Evolutionary conservation across 1,284 basidiomycete species (phyloP).

Genomic region (Xerocomus nothofagi): DNA sequence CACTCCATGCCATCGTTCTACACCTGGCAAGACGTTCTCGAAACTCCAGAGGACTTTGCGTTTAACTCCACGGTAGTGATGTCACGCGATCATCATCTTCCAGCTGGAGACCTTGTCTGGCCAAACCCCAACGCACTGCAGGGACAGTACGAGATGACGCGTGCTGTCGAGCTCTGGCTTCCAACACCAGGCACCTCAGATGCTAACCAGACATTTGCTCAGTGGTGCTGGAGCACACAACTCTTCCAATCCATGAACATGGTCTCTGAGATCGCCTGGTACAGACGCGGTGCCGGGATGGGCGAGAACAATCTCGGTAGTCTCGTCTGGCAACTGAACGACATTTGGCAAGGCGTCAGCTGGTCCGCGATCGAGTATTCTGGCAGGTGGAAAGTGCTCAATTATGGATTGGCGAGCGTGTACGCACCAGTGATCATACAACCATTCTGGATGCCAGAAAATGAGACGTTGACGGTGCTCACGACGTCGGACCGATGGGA

Average conservation of each 20-base stretch:
- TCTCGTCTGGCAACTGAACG: slow-evolving; percentile 66
- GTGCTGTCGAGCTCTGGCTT: slow-evolving; percentile 53
- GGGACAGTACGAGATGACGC: slow-evolving; percentile 56
- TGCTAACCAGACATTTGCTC: slow-evolving; percentile 57
- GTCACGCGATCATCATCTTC: slow-evolving; percentile 60
- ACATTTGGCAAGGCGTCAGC: slow-evolving; percentile 65
- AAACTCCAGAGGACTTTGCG: slow-evolving; percentile 49
- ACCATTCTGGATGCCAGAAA: slow-evolving; percentile 54
- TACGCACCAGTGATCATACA: slow-evolving; percentile 53
- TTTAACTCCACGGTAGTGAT: slow-evolving; percentile 62
- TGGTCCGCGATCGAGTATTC: slow-evolving; percentile 64
- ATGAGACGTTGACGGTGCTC: slow-evolving; percentile 49
- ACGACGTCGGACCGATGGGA: slow-evolving; percentile 55
- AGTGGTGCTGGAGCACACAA: slow-evolving; percentile 63
- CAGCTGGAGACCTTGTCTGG: slow-evolving; percentile 54
- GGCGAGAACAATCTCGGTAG: slow-evolving; percentile 62
- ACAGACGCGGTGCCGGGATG: slow-evolving; percentile 55
- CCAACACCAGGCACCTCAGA: slow-evolving; percentile 50
- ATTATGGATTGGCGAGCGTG: slow-evolving; percentile 49
- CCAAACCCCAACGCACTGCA: slow-evolving; percentile 58
- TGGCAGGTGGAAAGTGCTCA: slow-evolving; percentile 62
- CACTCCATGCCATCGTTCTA: slow-evolving; percentile 68
- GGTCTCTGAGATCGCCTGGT: slow-evolving; percentile 59
- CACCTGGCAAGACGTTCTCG: slow-evolving; percentile 59
- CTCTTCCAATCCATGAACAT: slow-evolving; percentile 60